Conservation (phyloP, 768 basidiomycete species). For the Coprinellus aureogranulatus region DNA sequence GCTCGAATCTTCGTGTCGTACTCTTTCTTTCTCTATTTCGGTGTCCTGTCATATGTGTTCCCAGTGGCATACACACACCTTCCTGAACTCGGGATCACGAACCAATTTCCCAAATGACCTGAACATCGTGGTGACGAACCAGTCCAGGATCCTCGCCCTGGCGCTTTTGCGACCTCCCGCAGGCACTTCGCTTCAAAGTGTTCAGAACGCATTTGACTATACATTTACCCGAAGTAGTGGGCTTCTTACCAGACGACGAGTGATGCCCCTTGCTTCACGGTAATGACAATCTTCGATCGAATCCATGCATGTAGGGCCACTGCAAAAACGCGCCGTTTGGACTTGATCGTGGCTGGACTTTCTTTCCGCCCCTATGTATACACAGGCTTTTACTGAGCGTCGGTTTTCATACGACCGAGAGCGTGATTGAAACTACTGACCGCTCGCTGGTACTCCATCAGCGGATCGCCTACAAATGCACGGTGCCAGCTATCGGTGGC, state of each 20-base stretch:
- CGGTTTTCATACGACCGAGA: too few species aligned
- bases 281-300: constrained; percentile 15
- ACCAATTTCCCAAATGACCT: too few species aligned
- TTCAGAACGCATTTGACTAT: neutral
- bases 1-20: constrained; percentile 9
- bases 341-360: neutral
- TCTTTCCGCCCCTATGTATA: neutral
- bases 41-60: too few species aligned
- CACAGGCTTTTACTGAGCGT: too few species aligned
- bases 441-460: neutral
- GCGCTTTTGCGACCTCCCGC: too few species aligned
- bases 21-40: constrained; percentile 8
- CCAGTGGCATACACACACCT: too few species aligned
- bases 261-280: constrained; percentile 15
- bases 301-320: neutral
- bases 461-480: neutral
- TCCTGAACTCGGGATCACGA: neutral
- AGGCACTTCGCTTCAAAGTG: neutral
- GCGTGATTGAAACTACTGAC: neutral
- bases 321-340: neutral
- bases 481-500: neutral
- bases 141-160: too few species aligned
- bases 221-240: neutral
- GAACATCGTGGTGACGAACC: too few species aligned
- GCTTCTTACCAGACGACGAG: constrained; percentile 17